Conservation (phyloP, 495 filamentous ascomycete genomes). For the Hypoxylon perforatum region DNA sequence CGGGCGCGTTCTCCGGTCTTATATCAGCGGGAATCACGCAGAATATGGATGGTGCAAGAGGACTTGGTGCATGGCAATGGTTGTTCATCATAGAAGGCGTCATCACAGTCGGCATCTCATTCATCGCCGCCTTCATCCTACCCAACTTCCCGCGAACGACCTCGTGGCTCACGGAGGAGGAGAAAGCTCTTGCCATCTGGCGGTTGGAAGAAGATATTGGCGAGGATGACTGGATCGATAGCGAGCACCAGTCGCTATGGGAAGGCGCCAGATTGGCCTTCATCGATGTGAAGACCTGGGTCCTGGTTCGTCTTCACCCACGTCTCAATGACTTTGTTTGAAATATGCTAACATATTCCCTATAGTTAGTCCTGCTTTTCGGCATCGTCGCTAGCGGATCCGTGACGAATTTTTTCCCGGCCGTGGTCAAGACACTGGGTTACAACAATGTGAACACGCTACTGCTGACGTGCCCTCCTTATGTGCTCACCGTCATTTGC, state of each 20-base stretch:
- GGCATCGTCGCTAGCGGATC: conserved; percentile 77
- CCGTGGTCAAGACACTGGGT: conserved; percentile 79
- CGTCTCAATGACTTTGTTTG: not conserved
- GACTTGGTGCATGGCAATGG: conserved; percentile 67
- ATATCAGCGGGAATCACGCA: conserved; percentile 67
- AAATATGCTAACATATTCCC: conserved; percentile 18
- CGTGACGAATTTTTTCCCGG: conserved; percentile 91
- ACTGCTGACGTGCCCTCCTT: conserved; percentile 80
- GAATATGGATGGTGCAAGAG: conserved; percentile 60
- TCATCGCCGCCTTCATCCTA: conserved; percentile 68
- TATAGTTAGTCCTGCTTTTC: conserved; percentile 72
- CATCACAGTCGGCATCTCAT: conserved; percentile 58
- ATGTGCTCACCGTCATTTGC: conserved; percentile 75
- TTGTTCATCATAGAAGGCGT: conserved; percentile 84
- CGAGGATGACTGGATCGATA: conserved; percentile 76
- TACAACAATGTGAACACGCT: conserved; percentile 67
- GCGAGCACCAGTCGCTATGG: conserved; percentile 70
- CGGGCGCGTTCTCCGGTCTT: conserved; percentile 72
- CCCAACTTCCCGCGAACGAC: conserved; percentile 87
- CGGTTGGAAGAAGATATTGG: conserved; percentile 82
- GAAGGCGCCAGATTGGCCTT: conserved; percentile 78
- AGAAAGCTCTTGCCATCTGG: conserved; percentile 74
- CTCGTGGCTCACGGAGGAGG: conserved; percentile 74
- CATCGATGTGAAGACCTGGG: conserved; percentile 75
- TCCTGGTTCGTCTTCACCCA: conserved; percentile 62